Conservation (phyloP, 1,139 yeast species). For the Groenewaldozyma sp. region DNA sequence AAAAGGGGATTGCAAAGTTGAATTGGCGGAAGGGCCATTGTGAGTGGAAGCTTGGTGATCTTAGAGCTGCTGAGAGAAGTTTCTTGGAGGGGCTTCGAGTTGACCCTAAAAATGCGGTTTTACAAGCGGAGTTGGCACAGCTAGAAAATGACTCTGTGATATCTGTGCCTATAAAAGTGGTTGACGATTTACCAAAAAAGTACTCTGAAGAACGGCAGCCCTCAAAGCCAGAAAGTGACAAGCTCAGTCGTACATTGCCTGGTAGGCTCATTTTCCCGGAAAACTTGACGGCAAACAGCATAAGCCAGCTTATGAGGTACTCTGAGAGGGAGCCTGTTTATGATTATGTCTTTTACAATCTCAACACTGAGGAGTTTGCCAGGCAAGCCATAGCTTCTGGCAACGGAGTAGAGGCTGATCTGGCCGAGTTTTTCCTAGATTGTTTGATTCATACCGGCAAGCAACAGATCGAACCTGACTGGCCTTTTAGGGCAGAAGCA, state of each 20-base stretch:
- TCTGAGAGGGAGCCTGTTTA: constrained; percentile 31
- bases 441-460: constrained; percentile 28
- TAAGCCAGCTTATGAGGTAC: constrained; percentile 18
- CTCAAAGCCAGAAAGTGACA: neutral
- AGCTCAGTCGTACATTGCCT: neutral
- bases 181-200: constrained; percentile 12
- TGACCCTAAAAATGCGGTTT: constrained; percentile 39
- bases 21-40: constrained; percentile 51
- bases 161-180: constrained; percentile 9
- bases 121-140: constrained; percentile 13
- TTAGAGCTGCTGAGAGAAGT: constrained; percentile 30
- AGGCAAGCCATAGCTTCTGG: constrained; percentile 19
- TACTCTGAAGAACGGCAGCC: constrained; percentile 1
- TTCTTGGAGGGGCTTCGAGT: constrained; percentile 37
- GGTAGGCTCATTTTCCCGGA: constrained; percentile 9
- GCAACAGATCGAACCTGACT: neutral
- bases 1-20: constrained; percentile 35
- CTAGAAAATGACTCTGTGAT: constrained; percentile 3
- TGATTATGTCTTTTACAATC: constrained; percentile 33
- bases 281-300: constrained; percentile 17
- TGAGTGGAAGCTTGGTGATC: constrained; percentile 30
- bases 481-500: constrained; percentile 7
- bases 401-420: constrained; percentile 51
- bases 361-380: neutral
- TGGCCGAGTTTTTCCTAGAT: constrained; percentile 44